Base-by-base conservation (phyloP, 805 yeast species). In the Kodamaea neixiangensis region DNA sequence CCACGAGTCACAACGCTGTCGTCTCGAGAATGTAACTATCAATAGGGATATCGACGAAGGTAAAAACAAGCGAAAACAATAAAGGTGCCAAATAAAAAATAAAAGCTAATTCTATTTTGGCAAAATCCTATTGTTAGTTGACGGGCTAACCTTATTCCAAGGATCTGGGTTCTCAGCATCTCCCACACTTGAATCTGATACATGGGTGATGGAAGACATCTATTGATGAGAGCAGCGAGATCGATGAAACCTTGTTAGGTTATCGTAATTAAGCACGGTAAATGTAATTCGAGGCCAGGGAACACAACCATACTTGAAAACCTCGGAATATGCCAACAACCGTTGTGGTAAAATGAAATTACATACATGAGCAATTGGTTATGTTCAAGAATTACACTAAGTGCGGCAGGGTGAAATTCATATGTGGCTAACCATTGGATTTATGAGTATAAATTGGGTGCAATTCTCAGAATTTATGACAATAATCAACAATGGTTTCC, bases 401-500 rank as follows among this genome's bases (percentile, higher is more conserved):
- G 11, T 25, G 31, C 31, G 11, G 5, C 31, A 25, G 3, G 31
- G 31, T 25, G 31, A 25, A 25, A 25, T 25, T 25, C 31, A 25
- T 7, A 25, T 25, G 31, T 25, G 10, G 31, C 5, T 5, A 7
- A 10, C 10, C 7, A 25, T 9, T 25, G 11, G 31, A 25, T n/a
- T n/a, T n/a, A n/a, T n/a, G n/a, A n/a, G n/a, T 37, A 17, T 37
- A 37, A 10, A 15, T 7, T 19, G 11, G 21, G 11, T 15, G 3
- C 22, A 37, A 17, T 37, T 10, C 41, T 37, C 21, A 10, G 15
- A 6, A 17, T 10, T 15, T 21, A 14, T 21, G 15, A 39, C 25
- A 19, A 25, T 25, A 37, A 29, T 29, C 42, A n/a, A 37, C 44
- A 21, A 46, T 46, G 49, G 38, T 46, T 29, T 29, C 49, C 9